These are phyloP conservation scores for Monilinia fructicola DNA, from an alignment of 2,329 filamentous ascomycete species.

Conservation along the genomic window DNA sequence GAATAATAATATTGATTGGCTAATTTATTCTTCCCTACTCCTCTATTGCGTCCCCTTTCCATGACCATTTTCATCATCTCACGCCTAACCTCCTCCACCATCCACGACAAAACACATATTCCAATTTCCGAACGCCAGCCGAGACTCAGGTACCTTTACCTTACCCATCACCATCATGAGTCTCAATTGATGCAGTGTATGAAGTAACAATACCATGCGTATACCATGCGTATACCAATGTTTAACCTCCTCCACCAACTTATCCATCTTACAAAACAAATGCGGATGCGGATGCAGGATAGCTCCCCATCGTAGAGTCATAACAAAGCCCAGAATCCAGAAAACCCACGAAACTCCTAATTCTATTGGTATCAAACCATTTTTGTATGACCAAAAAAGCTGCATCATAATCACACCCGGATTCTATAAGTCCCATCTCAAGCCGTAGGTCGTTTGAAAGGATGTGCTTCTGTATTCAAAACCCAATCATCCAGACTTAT, in stretches of 20 bases:
- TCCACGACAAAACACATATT: background rate
- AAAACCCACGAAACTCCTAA: slow-evolving; percentile 6
- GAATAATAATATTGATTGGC: background rate
- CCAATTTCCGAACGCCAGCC: background rate
- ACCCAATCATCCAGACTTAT: slow-evolving; percentile 67
- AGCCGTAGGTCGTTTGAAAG: slow-evolving; percentile 37
- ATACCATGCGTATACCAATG: background rate
- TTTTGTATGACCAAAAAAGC: slow-evolving; percentile 7
- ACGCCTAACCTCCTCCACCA: background rate
- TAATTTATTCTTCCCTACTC: background rate
- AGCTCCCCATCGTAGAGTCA: background rate
- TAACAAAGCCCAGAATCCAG: background rate
- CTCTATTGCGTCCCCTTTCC: background rate
- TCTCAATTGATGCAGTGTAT: background rate
- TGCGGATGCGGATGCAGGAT: background rate
- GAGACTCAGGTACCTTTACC: background rate
- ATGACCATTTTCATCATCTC: background rate
- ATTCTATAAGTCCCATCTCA: background rate
- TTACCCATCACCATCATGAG: background rate
- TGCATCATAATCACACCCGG: background rate
- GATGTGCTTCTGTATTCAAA: slow-evolving; percentile 49
- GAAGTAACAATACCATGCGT: background rate
- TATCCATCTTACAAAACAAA: background rate
- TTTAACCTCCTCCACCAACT: background rate
- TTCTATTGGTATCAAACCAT: slow-evolving; percentile 1